Conservation (phyloP, 352 stramenopile species). For the Peronospora belbahrii region DNA sequence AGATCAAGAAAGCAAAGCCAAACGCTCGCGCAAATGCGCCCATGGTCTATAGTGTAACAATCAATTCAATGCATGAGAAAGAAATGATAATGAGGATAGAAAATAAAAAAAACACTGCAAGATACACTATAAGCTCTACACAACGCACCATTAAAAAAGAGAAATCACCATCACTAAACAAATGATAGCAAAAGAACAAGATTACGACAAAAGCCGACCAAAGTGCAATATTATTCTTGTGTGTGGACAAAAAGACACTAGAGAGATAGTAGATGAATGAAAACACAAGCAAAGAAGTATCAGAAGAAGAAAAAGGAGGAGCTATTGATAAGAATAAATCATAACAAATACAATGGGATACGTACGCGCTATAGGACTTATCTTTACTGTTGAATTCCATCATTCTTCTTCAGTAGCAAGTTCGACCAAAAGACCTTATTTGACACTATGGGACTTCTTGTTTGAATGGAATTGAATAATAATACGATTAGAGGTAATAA, state of each 20-base stretch:
- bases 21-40: constrained; percentile 86
- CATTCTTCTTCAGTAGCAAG: constrained; percentile 1
- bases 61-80: too few species aligned
- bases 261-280: not conserved
- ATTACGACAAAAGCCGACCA: constrained; percentile 94
- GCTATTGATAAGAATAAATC: too few species aligned
- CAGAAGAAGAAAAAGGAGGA: not conserved
- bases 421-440: too few species aligned
- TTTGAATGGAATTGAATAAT: too few species aligned
- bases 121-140: too few species aligned
- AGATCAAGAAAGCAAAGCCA: constrained; percentile 90
- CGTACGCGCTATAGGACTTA: constrained; percentile 45
- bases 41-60: too few species aligned
- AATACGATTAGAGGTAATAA: too few species aligned
- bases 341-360: too few species aligned
- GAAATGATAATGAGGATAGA: too few species aligned
- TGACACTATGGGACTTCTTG: too few species aligned
- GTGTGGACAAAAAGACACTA: constrained; percentile 66
- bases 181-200: constrained; percentile 93
- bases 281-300: not conserved
- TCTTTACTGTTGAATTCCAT: constrained; percentile 54
- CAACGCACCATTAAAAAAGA: constrained; percentile 93
- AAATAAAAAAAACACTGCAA: too few species aligned
- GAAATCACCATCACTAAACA: constrained; percentile 97
- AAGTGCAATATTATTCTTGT: constrained; percentile 94